Evolutionary conservation across 2,329 filamentous ascomycete genomes (phyloP).

Genomic region (Aspergillus sp.): DNA sequence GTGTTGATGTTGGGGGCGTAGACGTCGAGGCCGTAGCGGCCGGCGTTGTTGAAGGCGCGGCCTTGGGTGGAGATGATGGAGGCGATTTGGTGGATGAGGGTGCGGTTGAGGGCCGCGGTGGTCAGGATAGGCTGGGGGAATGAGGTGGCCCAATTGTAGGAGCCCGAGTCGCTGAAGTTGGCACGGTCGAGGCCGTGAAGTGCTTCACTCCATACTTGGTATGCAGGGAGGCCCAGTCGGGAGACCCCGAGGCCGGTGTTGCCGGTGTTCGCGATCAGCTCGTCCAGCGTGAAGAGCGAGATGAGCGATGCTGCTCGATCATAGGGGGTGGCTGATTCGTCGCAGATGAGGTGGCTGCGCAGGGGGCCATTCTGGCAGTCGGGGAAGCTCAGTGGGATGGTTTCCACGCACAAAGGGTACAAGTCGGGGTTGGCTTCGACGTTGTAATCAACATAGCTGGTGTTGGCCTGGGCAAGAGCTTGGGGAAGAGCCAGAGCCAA

Average conservation of each 20-base stretch:
- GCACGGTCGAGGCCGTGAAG: slow-evolving; percentile 65
- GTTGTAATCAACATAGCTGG: slow-evolving; percentile 30
- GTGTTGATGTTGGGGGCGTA: slow-evolving; percentile 67
- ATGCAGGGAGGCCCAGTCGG: slow-evolving; percentile 58
- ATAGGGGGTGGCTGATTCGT: slow-evolving; percentile 43
- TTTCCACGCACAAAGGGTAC: slow-evolving; percentile 21
- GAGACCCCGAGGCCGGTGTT: slow-evolving; percentile 54
- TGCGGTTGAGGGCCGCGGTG: slow-evolving; percentile 65
- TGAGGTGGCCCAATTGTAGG: slow-evolving; percentile 63
- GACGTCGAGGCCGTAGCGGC: slow-evolving; percentile 42
- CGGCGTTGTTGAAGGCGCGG: slow-evolving; percentile 65
- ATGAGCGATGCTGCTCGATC: slow-evolving; percentile 53
- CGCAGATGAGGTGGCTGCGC: slow-evolving; percentile 54
- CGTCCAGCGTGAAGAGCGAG: slow-evolving; percentile 52
- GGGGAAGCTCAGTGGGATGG: slow-evolving; percentile 43
- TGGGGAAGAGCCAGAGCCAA: slow-evolving; percentile 24
- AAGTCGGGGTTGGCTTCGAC: slow-evolving; percentile 28
- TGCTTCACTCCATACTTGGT: slow-evolving; percentile 62
- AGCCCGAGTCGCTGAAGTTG: slow-evolving; percentile 53
- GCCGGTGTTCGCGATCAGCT: slow-evolving; percentile 58
- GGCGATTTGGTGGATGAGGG: slow-evolving; percentile 59
- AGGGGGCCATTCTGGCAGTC: slow-evolving; percentile 56
- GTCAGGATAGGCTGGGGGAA: slow-evolving; percentile 67
- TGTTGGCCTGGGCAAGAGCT: slow-evolving; percentile 29
- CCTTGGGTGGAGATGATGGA: slow-evolving; percentile 59